Percentiles rank a stretch among this genome's conserved stretches.
Evolutionary conservation across 805 yeast species (phyloP).

Genomic region (Yarrowia bubula): DNA sequence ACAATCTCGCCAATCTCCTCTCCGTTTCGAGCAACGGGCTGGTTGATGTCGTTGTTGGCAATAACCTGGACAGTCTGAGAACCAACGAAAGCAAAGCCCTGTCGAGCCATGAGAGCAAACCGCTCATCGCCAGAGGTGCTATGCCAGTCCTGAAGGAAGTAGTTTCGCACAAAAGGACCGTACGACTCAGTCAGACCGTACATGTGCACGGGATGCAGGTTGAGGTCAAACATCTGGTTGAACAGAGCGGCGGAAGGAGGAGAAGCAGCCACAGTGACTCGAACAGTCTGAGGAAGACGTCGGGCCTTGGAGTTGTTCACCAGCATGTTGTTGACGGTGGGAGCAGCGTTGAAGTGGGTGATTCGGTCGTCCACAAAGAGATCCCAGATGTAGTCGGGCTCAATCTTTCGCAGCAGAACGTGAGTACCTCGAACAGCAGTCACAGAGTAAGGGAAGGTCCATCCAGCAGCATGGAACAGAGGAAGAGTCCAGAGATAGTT

Average conservation of each 20-base stretch:
- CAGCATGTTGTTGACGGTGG: conserved; percentile 41
- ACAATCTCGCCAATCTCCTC: conserved; percentile 40
- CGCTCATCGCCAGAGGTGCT: conserved; percentile 34
- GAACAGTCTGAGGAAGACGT: conserved; percentile 34
- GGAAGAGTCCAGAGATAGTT: conserved; percentile 42
- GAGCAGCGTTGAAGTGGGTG: conserved; percentile 42
- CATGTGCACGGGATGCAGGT: conserved; percentile 40
- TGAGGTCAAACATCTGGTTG: conserved; percentile 38
- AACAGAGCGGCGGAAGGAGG: conserved; percentile 41
- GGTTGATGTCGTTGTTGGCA: conserved; percentile 13
- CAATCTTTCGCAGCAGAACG: conserved; percentile 39
- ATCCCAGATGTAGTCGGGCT: conserved; percentile 39
- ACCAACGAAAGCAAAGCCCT: conserved; percentile 39
- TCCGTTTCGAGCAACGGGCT: conserved; percentile 38
- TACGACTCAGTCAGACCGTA: conserved; percentile 43
- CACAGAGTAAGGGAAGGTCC: conserved; percentile 42
- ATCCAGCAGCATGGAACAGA: conserved; percentile 42
- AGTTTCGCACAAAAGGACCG: conserved; percentile 40
- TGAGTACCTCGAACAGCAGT: conserved; percentile 43
- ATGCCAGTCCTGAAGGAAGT: conserved; percentile 39
- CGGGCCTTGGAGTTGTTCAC: conserved; percentile 37
- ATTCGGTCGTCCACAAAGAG: conserved; percentile 34
- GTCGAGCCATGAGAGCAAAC: conserved; percentile 38
- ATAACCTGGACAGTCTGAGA: conserved; percentile 37
- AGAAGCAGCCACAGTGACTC: conserved; percentile 42